phyloP scores from a whole-genome alignment of 2,329 filamentous ascomycete species.

The Aspergillus hortae region DNA sequence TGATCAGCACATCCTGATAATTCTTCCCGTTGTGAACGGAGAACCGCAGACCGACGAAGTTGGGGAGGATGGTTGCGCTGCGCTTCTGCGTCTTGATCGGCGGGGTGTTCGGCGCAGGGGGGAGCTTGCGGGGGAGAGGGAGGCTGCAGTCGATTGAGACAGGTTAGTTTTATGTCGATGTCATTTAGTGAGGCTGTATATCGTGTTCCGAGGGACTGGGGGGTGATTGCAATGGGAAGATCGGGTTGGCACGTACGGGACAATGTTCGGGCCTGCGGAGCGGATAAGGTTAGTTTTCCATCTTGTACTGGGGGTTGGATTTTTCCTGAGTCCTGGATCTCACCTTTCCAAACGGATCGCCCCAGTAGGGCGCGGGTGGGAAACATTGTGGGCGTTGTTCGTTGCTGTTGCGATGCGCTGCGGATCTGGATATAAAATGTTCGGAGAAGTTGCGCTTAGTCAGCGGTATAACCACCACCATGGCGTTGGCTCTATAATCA shows the following conservation, averaged over 20 bases:
- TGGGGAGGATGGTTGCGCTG: constrained; percentile 83
- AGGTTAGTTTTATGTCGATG: neutral
- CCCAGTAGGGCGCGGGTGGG: constrained; percentile 65
- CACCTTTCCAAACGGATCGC: constrained; percentile 88
- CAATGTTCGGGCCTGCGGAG: constrained; percentile 62
- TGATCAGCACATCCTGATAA: constrained; percentile 78
- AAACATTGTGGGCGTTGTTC: constrained; percentile 53
- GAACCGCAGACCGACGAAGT: constrained; percentile 86
- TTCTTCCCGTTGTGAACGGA: constrained; percentile 89
- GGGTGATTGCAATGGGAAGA: constrained; percentile 1
- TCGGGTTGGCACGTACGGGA: constrained; percentile 55
- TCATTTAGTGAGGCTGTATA: neutral
- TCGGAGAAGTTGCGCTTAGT: constrained; percentile 4
- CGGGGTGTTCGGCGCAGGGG: constrained; percentile 59
- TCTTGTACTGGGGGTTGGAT: too few species aligned
- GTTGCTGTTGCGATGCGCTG: constrained; percentile 7
- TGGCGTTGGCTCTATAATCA: too few species aligned
- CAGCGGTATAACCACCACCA: neutral
- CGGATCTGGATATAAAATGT: constrained; percentile 13
- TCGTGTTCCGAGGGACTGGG: neutral
- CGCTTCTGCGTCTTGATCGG: constrained; percentile 85
- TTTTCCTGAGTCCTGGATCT: constrained; percentile 8
- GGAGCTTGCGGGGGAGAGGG: constrained; percentile 38
- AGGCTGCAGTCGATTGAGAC: constrained; percentile 28
- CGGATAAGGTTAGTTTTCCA: neutral